These are phyloP conservation scores for Backusella tuberculispora DNA, from an alignment of 192 early-diverging fungal genomes.

Conservation along the genomic window DNA sequence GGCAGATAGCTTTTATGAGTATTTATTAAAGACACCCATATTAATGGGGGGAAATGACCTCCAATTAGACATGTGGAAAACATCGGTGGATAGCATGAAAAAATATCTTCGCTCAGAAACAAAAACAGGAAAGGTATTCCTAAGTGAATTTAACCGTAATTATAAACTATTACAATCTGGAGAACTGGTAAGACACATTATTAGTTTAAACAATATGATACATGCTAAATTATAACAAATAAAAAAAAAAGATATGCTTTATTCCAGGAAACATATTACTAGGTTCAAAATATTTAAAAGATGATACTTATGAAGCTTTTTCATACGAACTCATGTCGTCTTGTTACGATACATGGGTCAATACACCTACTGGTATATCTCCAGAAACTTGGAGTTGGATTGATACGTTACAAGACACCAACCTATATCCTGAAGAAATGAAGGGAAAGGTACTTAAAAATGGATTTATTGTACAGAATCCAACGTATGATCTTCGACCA, in stretches of 20 bases:
- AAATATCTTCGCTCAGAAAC: constrained; percentile 33
- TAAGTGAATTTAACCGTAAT: constrained; percentile 19
- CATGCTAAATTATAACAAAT: neutral
- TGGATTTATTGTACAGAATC: constrained; percentile 22
- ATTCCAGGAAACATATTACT: constrained; percentile 56
- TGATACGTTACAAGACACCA: neutral
- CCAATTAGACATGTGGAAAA: constrained; percentile 45
- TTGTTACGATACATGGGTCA: constrained; percentile 51
- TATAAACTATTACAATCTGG: constrained; percentile 32
- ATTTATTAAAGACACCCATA: constrained; percentile 61
- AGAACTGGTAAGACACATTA: constrained; percentile 32
- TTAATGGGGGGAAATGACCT: constrained; percentile 43
- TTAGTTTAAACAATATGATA: neutral
- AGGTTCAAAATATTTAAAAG: constrained; percentile 49
- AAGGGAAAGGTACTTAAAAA: neutral
- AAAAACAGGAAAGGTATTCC: constrained; percentile 18
- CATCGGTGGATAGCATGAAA: constrained; percentile 27
- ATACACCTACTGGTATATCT: constrained; percentile 51
- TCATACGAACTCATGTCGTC: constrained; percentile 48
- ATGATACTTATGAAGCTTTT: constrained; percentile 35
- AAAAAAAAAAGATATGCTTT: constrained; percentile 52
- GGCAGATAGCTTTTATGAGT: constrained; percentile 66
- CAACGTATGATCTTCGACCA: constrained; percentile 52
- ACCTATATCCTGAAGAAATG: constrained; percentile 9
- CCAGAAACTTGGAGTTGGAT: constrained; percentile 53